These are phyloP conservation scores for Lichtheimia ornata DNA, from an alignment of 371 early-diverging fungal genomes.

Conservation along the genomic window DNA sequence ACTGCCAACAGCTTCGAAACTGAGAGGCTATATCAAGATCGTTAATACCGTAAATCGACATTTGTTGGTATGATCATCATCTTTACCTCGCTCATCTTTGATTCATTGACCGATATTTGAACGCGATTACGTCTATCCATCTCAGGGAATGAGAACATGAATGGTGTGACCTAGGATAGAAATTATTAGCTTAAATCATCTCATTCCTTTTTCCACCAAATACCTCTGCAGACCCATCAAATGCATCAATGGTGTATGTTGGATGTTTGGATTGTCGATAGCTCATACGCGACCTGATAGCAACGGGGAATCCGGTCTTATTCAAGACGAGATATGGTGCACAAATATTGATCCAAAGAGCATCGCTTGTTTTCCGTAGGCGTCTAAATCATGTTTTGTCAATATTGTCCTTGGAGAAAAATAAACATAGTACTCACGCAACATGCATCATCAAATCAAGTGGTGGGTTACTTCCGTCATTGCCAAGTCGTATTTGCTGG, in stretches of 20 bases:
- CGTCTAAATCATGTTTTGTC: constrained; percentile 15
- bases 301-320: constrained; percentile 67
- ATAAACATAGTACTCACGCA: constrained; percentile 19
- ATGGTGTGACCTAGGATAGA: constrained; percentile 43
- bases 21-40: constrained; percentile 53
- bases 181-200: no score
- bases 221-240: constrained; percentile 24
- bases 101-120: constrained; percentile 59
- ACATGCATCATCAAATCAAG: constrained; percentile 62
- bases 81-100: constrained; percentile 72
- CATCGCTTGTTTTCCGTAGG: constrained; percentile 21
- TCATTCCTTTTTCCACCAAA: no score
- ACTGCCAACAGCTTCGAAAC: constrained; percentile 86
- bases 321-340: constrained; percentile 72
- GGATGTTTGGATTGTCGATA: constrained; percentile 22
- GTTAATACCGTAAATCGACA: background rate
- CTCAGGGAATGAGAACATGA: constrained; percentile 80
- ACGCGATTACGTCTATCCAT: constrained; percentile 76
- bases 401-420: background rate
- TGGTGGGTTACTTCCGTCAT: constrained; percentile 47
- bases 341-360: constrained; percentile 35
- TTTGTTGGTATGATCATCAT: constrained; percentile 5
- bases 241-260: constrained; percentile 20
- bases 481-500: background rate
- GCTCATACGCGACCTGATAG: constrained; percentile 22